Base-by-base conservation (phyloP, 1,139 yeast species). In the Suhomyces ambrosiae region DNA sequence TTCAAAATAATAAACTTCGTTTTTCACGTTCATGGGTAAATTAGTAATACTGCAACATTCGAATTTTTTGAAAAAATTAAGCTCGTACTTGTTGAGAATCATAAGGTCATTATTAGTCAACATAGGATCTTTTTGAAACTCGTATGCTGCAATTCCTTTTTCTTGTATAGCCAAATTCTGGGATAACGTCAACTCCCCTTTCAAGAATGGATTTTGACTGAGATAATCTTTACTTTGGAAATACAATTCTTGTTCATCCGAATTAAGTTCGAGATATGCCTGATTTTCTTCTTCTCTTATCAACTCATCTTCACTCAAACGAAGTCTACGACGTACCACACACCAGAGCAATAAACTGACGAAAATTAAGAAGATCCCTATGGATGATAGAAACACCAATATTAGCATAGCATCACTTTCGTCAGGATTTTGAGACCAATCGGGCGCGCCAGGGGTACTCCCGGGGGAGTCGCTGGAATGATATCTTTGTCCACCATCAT, bases 71-170 rank as follows among this genome's bases (percentile, higher is more conserved):
- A 77, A 73, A 53, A 92, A 92, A 38, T 82, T 80, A 36, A 92
- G 65, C 58, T 92, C 97, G 2, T 84, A 79, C 50, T 85, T 82
- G 53, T 83, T 82, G 37, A 79, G 74, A 14, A 90, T 84, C 42
- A 77, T 53, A 14, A 84, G 61, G 50, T 76, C 85, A 60, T 74
- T 81, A 53, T 69, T 76, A 33, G 77, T 79, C 42, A 79, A 64
- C 65, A 76, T 79, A 11, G 68, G 56, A 54, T 88, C 90, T 30
- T 87, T 87, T 42, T 76, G 77, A 57, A 94, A 92, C 53, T 88
- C 95, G 94, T 95, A 92, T 0, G 98, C 98, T 19, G 77, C 68
- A 1, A 94, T 83, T 0, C 97, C 99, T 60, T 87, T 89, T 53
- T 94, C 98, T 53, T 88, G 95, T 23, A 92, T 87, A 18, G 69